Base-by-base conservation (phyloP, 1,284 basidiomycete genomes). In the Cutaneotrichosporon daszewskae region DNA sequence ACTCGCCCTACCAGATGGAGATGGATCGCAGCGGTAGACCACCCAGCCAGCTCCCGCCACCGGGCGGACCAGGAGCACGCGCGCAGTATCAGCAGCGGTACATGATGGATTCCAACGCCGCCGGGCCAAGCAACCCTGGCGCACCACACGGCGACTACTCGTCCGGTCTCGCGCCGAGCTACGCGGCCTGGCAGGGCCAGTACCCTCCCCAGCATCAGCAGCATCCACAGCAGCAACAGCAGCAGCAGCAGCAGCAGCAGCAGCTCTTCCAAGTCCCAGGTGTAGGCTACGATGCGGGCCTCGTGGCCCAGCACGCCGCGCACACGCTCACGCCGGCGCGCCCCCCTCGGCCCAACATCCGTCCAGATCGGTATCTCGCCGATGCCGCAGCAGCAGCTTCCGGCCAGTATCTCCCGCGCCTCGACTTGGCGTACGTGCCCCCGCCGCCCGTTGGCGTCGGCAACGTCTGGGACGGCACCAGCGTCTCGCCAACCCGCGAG, bases 371-470 rank as follows among this genome's bases (percentile, higher is more conserved):
- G 20, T 35, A 19, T 22, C 11, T 35, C 20, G 24, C 11, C 33
- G 33, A 35, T n/a, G 33, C 33, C 4, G 18, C 33, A 11, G 19
- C 33, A 13, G 32, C 32, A 33, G 18, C 9, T 5, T 23, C n/a
- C n/a, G 33, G 33, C 7, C 32, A 32, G 13, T 35, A 41, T 13
- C 31, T 33, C n/a, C 40, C 41, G 22, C 41, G 41, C 11, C 18
- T 37, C 4, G 33, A 43, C 25, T 19, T 44, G 13, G 26, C 36
- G 4, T 44, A 44, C 31, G n/a, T n/a, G n/a, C n/a, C n/a, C n/a
- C n/a, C n/a, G n/a, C n/a, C n/a, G n/a, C n/a, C n/a, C n/a, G n/a
- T n/a, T n/a, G n/a, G n/a, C n/a, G n/a, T n/a, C n/a, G n/a, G n/a
- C n/a, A n/a, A n/a, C n/a, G n/a, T n/a, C n/a, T n/a, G n/a, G n/a